Percentiles rank a stretch among this genome's conserved stretches.
Evolutionary conservation across 1,139 yeast species (phyloP).

Genomic region (Nakaseomyces sp.): DNA sequence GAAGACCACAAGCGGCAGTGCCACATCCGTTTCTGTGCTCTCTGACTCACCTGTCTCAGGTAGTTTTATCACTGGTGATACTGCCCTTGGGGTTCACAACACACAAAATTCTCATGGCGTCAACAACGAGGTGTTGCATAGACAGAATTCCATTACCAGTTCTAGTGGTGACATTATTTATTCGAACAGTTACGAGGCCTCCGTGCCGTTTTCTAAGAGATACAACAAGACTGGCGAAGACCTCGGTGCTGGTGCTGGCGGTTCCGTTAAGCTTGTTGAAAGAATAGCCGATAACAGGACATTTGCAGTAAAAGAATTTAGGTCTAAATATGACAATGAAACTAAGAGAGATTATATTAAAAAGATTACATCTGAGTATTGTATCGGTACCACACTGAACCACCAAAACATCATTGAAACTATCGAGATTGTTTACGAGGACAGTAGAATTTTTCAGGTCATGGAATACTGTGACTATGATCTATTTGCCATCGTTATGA

Average conservation of each 20-base stretch:
- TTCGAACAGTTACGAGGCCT: constrained; percentile 29
- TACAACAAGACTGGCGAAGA: constrained; percentile 79
- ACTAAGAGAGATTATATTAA: constrained; percentile 80
- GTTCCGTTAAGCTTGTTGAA: constrained; percentile 70
- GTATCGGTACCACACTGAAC: constrained; percentile 84
- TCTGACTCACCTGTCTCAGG: constrained; percentile 22
- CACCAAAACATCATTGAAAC: constrained; percentile 90
- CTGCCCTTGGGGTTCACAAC: constrained; percentile 9
- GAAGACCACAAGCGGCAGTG: constrained; percentile 28
- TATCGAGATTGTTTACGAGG: constrained; percentile 82
- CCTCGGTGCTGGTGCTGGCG: constrained; percentile 96
- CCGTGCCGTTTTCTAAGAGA: constrained; percentile 54
- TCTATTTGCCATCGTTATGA: constrained; percentile 90
- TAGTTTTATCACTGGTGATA: constrained; percentile 4
- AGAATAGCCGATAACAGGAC: constrained; percentile 59
- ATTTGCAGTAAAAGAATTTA: constrained; percentile 89
- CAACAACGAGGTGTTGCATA: constrained; percentile 13
- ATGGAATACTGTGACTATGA: constrained; percentile 95
- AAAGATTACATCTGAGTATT: constrained; percentile 90
- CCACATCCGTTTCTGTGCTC: constrained; percentile 11
- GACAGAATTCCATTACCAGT: constrained; percentile 16
- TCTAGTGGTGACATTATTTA: constrained; percentile 26
- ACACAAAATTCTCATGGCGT: constrained; percentile 15
- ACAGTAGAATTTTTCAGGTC: constrained; percentile 78
- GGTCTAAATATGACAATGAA: constrained; percentile 69